phyloP scores from a whole-genome alignment of 1,284 basidiomycete species.

The Hymenochaete sp. region DNA sequence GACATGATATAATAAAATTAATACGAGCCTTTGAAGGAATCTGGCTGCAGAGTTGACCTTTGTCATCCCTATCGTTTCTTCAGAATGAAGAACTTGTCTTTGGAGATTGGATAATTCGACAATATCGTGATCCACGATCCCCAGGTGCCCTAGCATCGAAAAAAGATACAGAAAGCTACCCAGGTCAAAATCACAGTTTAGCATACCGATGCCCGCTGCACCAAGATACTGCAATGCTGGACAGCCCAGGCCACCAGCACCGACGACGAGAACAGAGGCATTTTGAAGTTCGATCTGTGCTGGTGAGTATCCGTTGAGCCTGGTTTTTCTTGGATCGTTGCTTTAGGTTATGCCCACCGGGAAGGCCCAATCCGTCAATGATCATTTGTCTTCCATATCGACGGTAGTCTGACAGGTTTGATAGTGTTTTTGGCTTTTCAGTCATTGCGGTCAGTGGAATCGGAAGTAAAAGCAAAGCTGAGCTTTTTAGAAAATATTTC shows the following conservation, averaged over 20 bases:
- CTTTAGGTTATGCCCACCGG: constrained; percentile 48
- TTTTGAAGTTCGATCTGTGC: constrained; percentile 77
- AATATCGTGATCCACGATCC: constrained; percentile 84
- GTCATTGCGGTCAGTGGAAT: too few relatives aligned
- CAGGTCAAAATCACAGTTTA: background rate
- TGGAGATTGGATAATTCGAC: constrained; percentile 93
- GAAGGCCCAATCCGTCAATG: constrained; percentile 79
- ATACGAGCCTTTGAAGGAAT: constrained; percentile 48
- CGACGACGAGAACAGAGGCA: constrained; percentile 80
- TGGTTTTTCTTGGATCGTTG: constrained; percentile 3
- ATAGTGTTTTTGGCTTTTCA: too few relatives aligned
- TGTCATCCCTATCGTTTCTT: constrained; percentile 68
- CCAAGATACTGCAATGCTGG: constrained; percentile 92
- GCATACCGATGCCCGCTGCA: constrained; percentile 82
- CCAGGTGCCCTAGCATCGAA: constrained; percentile 54
- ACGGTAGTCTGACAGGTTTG: too few relatives aligned
- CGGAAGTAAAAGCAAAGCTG: too few relatives aligned
- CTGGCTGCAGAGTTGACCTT: constrained; percentile 80
- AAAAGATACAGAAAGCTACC: constrained; percentile 3
- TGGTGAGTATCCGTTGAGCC: constrained; percentile 27
- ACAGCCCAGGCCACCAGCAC: constrained; percentile 94
- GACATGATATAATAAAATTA: background rate
- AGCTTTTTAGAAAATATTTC: too few relatives aligned
- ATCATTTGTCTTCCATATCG: constrained; percentile 99
- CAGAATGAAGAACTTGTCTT: constrained; percentile 85